Conservation (phyloP, 176 grass and related monocot species). For the Rhipidocladum racemiflorum region DNA sequence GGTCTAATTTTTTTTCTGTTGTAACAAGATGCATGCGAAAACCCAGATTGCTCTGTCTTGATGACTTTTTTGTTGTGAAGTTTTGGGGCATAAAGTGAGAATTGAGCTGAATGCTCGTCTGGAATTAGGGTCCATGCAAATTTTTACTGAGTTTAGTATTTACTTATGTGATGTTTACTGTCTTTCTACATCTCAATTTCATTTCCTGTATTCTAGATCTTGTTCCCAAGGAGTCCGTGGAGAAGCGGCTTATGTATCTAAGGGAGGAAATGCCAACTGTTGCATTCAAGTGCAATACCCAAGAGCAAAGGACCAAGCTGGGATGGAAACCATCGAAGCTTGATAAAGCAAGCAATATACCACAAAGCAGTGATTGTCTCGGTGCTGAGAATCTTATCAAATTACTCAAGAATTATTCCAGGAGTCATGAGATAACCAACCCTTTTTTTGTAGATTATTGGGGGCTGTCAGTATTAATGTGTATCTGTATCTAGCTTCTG, state of each 20-base stretch:
- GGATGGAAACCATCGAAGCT: conserved; percentile 90
- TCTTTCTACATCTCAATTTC: not conserved
- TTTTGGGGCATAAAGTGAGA: not conserved
- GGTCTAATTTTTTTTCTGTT: no score
- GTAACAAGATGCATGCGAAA: no score
- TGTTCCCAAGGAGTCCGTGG: conserved; percentile 69
- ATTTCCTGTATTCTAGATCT: conserved; percentile 54
- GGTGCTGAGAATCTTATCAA: conserved; percentile 91
- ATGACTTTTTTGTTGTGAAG: not conserved
- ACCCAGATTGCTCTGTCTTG: not conserved
- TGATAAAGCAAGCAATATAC: conserved; percentile 59
- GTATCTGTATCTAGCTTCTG: not conserved
- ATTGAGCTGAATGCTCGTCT: not conserved
- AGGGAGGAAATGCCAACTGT: conserved; percentile 86
- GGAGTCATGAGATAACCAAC: conserved; percentile 75
- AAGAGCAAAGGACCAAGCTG: conserved; percentile 88
- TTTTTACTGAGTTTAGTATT: conserved; percentile 20
- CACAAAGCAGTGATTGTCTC: conserved; percentile 95
- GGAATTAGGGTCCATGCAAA: no score
- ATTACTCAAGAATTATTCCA: conserved; percentile 93
- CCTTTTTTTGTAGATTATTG: not conserved
- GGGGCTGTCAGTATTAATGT: no score
- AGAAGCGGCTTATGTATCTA: conserved; percentile 88
- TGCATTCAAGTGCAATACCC: conserved; percentile 95
- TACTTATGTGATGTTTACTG: not conserved